Base-by-base conservation (phyloP, 2,329 filamentous ascomycete genomes). In the Thelonectria discophora region DNA sequence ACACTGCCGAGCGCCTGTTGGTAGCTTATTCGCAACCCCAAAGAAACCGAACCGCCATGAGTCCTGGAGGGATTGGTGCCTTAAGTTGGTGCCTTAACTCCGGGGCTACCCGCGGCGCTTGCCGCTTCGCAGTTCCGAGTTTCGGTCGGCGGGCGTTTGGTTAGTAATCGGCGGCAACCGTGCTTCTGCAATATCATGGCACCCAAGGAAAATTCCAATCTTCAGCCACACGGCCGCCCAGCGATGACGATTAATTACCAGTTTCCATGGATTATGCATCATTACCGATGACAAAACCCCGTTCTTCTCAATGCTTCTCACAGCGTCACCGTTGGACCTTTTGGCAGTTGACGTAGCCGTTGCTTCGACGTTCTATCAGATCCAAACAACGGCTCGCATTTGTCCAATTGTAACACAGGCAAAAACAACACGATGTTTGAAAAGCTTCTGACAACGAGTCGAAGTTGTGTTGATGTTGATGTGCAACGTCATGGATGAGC, bases 261-360 rank as follows among this genome's bases (percentile, higher is more conserved):
- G 10, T 30, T 20, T 6, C 5, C 8, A 47, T 27, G 20, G 13
- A 47, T 30, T 47, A 47, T 24, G 11, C 40, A 21, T 40, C 53
- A 48, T 40, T 30, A 12, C 30, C 40, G 30, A 48, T 55, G 17
- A 55, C 45, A 20, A 30, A 48, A n/a, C n/a, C n/a, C 34, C 9
- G 12, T 9, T 34, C 32, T 34, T 13, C 13, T 34, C 10, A 34
- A 13, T 11, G 32, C 32, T 24, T 24, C 24, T 7, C 24, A 24
- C 7, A 5, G 32, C 12, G n/a, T 13, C 13, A 11, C 8, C 32
- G 12, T 11, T 34, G 13, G 32, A 34, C 32, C n/a, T n/a, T n/a
- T n/a, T n/a, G n/a, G n/a, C n/a, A n/a, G n/a, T n/a, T n/a, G n/a
- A n/a, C n/a, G n/a, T n/a, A n/a, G n/a, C n/a, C n/a, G n/a, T n/a